phyloP scores from a whole-genome alignment of 2,329 filamentous ascomycete genomes.

The Salinomyces thailandicus region DNA sequence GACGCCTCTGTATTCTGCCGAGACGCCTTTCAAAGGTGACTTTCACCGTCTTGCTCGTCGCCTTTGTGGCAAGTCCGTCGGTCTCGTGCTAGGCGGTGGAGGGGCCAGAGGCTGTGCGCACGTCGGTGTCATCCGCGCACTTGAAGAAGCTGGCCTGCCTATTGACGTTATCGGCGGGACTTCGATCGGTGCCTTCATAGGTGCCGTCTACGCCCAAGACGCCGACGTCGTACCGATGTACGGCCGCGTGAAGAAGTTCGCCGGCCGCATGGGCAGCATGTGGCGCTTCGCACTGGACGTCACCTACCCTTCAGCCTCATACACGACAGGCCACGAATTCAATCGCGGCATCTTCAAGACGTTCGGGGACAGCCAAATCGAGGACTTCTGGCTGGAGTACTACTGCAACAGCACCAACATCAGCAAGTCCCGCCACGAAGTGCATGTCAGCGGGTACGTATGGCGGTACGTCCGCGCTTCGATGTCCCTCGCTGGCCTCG shows the following conservation, averaged over 20 bases:
- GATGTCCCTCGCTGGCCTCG: constrained; percentile 86
- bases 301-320: constrained; percentile 91
- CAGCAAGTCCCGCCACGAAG: constrained; percentile 81
- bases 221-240: constrained; percentile 96
- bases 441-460: constrained; percentile 91
- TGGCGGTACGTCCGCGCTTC: constrained; percentile 95
- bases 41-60: constrained; percentile 86
- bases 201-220: constrained; percentile 88
- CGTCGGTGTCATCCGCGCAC: constrained; percentile 83
- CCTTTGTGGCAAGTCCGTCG: constrained; percentile 87
- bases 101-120: constrained; percentile 87
- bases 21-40: constrained; percentile 90
- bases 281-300: constrained; percentile 97
- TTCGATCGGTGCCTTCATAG: constrained; percentile 92
- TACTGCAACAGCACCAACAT: constrained; percentile 99
- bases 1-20: constrained; percentile 77
- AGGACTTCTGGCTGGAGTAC: constrained; percentile 97
- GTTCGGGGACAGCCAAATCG: constrained; percentile 91
- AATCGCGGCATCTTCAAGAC: constrained; percentile 98
- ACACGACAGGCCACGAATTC: constrained; percentile 97
- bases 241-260: constrained; percentile 91
- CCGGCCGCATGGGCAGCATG: constrained; percentile 96
- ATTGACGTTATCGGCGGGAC: constrained; percentile 94
- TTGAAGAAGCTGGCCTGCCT: constrained; percentile 92
- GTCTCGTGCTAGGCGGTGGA: constrained; percentile 85